These are phyloP conservation scores for Phoma sp. DNA, from an alignment of 2,329 filamentous ascomycete genomes.

Conservation along the genomic window DNA sequence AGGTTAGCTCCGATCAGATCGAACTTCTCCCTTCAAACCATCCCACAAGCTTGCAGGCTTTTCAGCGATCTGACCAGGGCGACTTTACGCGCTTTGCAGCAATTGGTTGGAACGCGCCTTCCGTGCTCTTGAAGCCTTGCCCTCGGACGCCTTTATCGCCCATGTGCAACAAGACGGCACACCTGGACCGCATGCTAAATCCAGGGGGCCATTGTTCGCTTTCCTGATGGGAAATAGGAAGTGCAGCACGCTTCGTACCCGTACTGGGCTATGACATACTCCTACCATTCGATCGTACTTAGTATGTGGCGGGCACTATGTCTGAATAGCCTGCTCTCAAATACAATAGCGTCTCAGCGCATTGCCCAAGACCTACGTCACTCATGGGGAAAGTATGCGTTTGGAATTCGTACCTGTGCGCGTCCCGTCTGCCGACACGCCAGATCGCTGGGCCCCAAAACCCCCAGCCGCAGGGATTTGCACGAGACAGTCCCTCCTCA, in stretches of 20 bases:
- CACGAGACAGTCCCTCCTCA: not conserved
- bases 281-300: not conserved
- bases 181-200: not conserved
- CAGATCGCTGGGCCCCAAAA: conserved; percentile 11
- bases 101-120: conserved; percentile 2
- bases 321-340: not conserved
- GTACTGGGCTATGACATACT: not conserved
- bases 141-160: not conserved
- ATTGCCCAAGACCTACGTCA: conserved; percentile 6
- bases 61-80: conserved; percentile 2
- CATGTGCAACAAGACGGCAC: conserved; percentile 4
- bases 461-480: conserved; percentile 5
- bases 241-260: not conserved
- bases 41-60: conserved; percentile 15
- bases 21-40: conserved; percentile 2
- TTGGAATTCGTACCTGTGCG: conserved; percentile 1
- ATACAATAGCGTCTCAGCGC: not conserved
- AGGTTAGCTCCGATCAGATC: conserved; percentile 17
- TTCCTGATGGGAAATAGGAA: not conserved
- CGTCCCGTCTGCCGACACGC: not conserved
- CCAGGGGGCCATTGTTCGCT: not conserved
- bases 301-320: not conserved
- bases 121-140: conserved; percentile 4
- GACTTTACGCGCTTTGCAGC: too few species aligned
- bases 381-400: not conserved